Evolutionary conservation across 2,329 filamentous ascomycete genomes (phyloP), one percentile per base, ranked within the genome.

Genomic region (Fusarium lateritium): DNA sequence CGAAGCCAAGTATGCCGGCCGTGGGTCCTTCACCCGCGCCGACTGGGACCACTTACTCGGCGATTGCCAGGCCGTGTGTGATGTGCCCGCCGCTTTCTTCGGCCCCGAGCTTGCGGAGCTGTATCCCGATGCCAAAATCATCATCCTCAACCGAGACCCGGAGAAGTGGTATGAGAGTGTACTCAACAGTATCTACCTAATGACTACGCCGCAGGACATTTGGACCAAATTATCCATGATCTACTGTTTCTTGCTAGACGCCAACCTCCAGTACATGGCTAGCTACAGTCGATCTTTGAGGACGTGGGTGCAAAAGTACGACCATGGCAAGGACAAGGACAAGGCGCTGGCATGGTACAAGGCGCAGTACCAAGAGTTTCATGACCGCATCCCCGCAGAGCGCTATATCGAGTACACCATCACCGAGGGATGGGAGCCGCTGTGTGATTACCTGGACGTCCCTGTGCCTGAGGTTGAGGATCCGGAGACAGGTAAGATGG

Each of bases 51-150:
- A 77, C 58, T 74, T 85, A 8, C 79, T 85, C 47, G 81, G 80
- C 45, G 72, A 79, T 24, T 82, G 78, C 69, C 82, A 87, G n/a
- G 84, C 83, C 22, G 87, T 85, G 10, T 83, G 84, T 57, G 86
- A 86, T 46, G 76, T 88, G 17, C 88, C 90, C 2, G 79, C 88
- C 1, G 81, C 86, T 38, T 90, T 89, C 71, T 79, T 82, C 69
- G 77, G 76, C 49, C 59, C 74, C 53, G 79, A 82, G 51, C 73
- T 82, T 13, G 79, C 80, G 31, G 74, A 72, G 31, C 42, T 67
- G 10, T 77, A 77, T 49, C 73, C 73, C 7, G 78, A 80, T 14
- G 80, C 80, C 50, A 81, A 81, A 61, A 75, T 81, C 43, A 63
- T 82, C 58, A 77, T 82, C 49, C 72, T 82, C 43, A 80, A 78